phyloP scores from a whole-genome alignment of 164 flowering plant species.

The Berberis thunbergii region DNA sequence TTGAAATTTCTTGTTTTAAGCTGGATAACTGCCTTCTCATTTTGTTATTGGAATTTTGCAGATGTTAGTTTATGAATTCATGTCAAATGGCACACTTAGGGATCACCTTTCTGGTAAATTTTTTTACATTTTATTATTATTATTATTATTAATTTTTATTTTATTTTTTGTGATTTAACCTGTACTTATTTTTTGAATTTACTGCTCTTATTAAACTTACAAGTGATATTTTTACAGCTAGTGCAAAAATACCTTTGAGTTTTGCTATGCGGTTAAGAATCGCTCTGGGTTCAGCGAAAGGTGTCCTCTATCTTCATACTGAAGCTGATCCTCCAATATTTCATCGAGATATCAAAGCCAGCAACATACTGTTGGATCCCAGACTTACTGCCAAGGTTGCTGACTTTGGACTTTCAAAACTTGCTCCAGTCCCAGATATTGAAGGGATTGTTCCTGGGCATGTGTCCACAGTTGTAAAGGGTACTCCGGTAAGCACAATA shows the following conservation, averaged over 20 bases:
- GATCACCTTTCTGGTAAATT: conserved; percentile 44
- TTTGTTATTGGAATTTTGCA: conserved; percentile 21
- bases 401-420: conserved; percentile 47
- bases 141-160: too few relatives aligned
- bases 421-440: conserved; percentile 31
- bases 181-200: too few relatives aligned
- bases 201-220: not conserved
- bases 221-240: conserved; percentile 15
- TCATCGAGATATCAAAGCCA: conserved; percentile 53
- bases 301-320: conserved; percentile 57
- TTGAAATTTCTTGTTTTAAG: not conserved
- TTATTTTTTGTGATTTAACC: too few relatives aligned
- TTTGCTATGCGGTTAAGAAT: conserved; percentile 28
- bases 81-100: conserved; percentile 52
- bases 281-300: conserved; percentile 48
- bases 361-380: conserved; percentile 42
- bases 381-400: conserved; percentile 40
- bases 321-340: conserved; percentile 52
- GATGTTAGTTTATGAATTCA: conserved; percentile 69
- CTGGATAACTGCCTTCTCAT: not conserved
- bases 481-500: conserved; percentile 38
- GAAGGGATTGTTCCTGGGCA: conserved; percentile 35
- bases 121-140: not conserved
- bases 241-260: conserved; percentile 17
- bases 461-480: conserved; percentile 46